Conservation (phyloP, 1,284 basidiomycete species). For the Cerrena zonata region DNA sequence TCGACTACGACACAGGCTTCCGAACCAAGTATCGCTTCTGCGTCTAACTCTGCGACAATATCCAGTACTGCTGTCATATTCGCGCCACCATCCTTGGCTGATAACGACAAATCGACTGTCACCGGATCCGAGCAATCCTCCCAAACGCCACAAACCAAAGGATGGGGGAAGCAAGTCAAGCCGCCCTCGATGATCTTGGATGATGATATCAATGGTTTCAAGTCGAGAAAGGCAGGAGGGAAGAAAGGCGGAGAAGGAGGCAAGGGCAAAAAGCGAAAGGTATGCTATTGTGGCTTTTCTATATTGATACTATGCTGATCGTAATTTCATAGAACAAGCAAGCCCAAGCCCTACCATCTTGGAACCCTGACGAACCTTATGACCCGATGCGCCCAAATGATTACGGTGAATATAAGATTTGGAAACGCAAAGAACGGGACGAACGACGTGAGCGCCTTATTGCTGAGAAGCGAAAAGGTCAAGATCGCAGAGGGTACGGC, state of each 20-base stretch:
- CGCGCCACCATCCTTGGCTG: slow-evolving; percentile 59
- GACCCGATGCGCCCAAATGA: slow-evolving; percentile 80
- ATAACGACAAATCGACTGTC: slow-evolving; percentile 23
- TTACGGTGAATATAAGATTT: slow-evolving; percentile 78
- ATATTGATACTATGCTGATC: neutral
- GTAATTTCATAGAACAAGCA: slow-evolving; percentile 75
- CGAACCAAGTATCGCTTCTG: slow-evolving; percentile 18
- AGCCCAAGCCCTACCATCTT: slow-evolving; percentile 43
- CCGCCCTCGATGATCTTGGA: slow-evolving; percentile 84
- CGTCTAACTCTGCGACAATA: slow-evolving; percentile 28
- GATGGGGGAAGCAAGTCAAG: slow-evolving; percentile 81
- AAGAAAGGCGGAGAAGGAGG: slow-evolving; percentile 39
- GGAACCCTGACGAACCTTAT: slow-evolving; percentile 76
- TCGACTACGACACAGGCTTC: slow-evolving; percentile 18
- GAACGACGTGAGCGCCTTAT: slow-evolving; percentile 56
- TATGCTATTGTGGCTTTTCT: slow-evolving; percentile 21
- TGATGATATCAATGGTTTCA: slow-evolving; percentile 82
- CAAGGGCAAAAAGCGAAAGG: slow-evolving; percentile 50
- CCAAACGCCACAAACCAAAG: slow-evolving; percentile 27
- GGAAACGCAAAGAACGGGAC: slow-evolving; percentile 68
- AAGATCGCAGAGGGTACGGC: slow-evolving; percentile 53
- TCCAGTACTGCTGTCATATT: slow-evolving; percentile 70
- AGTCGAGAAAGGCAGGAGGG: slow-evolving; percentile 44
- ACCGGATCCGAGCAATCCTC: slow-evolving; percentile 26
- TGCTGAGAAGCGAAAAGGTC: slow-evolving; percentile 49